Conservation (phyloP, 2,329 filamentous ascomycete species). For the Xylariales sp. region DNA sequence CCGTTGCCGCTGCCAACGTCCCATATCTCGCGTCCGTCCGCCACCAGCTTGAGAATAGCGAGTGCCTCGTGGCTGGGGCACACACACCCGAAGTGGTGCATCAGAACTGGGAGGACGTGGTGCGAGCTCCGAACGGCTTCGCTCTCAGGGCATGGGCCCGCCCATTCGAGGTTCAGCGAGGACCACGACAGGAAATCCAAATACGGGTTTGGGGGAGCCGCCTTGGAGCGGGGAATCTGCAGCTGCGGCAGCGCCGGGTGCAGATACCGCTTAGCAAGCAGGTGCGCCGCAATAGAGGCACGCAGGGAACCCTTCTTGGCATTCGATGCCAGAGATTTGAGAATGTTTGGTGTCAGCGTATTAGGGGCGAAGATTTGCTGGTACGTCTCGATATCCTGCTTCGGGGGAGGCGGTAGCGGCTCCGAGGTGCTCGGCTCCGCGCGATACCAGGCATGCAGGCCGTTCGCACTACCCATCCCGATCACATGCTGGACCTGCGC, state of each 20-base stretch:
- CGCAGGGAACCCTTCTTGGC: constrained; percentile 57
- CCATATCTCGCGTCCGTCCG: constrained; percentile 49
- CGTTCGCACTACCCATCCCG: constrained; percentile 36
- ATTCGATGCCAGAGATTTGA: constrained; percentile 51
- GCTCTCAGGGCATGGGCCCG: constrained; percentile 51
- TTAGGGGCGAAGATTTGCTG: constrained; percentile 59
- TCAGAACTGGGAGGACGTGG: constrained; percentile 67
- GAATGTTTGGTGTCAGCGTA: constrained; percentile 55
- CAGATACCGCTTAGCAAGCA: constrained; percentile 48
- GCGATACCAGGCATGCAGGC: constrained; percentile 46
- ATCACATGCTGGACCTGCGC: constrained; percentile 44
- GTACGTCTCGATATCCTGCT: constrained; percentile 61
- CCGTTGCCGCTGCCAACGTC: constrained; percentile 70
- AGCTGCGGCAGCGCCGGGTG: constrained; percentile 36
- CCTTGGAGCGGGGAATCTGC: constrained; percentile 38
- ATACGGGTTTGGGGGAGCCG: constrained; percentile 55
- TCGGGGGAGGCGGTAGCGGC: constrained; percentile 43
- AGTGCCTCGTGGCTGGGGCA: constrained; percentile 65
- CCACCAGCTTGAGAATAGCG: constrained; percentile 52
- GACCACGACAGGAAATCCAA: constrained; percentile 64
- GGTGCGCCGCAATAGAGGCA: constrained; percentile 48
- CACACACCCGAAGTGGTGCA: constrained; percentile 75
- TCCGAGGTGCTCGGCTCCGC: constrained; percentile 9
- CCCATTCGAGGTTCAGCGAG: constrained; percentile 61
- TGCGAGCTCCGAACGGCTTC: constrained; percentile 53